Evolutionary conservation across 805 yeast species (phyloP), one percentile per base, ranked within the genome.

Genomic region (Zygoascus bituminiphila): DNA sequence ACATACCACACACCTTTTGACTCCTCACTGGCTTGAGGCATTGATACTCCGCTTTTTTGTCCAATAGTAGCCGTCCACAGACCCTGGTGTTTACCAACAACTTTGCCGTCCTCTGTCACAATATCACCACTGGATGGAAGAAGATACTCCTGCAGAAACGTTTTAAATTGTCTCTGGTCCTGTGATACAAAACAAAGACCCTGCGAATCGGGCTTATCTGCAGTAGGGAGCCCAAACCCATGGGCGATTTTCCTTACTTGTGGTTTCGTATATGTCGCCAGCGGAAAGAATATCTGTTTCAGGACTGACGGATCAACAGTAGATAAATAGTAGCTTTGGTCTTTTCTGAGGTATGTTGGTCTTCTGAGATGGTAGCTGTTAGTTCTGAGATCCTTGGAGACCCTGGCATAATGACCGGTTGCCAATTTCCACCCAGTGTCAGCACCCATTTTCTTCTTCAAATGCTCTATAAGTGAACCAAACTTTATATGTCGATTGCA

Each of bases 41-140:
- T 76, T 0, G 87, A 74, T 1, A 88, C 66, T 2, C 89, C 80
- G 15, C 82, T 75, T 53, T 81, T 77, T 66, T 93, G 98, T 0
- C 98, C 98, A 20, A 91, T 79, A 0, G 98, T 93, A n/a, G 87
- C 91, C 42, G 84, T 79, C 98, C 98, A 93, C 8, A 93, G 62
- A 0, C 98, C 98, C 23, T 75, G 68, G 63, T 93, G 98, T 43
- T 64, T 57, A 0, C 96, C 98, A 78, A 93, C 88, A 0, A 78
- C 71, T 46, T 66, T 69, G 4, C 95, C 95, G 48, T 78, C 83
- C 49, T 75, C 78, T 0, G 89, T 83, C n/a, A 87, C 72, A 7
- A 93, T 78, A 51, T 84, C 75, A 0, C 98, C 98, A 0, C 88
- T 88, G 5, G 72, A 71, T 1, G 84, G 81, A 10, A 73, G 76